phyloP scores from a whole-genome alignment of 805 yeast species.

The Starmerella bombi region DNA sequence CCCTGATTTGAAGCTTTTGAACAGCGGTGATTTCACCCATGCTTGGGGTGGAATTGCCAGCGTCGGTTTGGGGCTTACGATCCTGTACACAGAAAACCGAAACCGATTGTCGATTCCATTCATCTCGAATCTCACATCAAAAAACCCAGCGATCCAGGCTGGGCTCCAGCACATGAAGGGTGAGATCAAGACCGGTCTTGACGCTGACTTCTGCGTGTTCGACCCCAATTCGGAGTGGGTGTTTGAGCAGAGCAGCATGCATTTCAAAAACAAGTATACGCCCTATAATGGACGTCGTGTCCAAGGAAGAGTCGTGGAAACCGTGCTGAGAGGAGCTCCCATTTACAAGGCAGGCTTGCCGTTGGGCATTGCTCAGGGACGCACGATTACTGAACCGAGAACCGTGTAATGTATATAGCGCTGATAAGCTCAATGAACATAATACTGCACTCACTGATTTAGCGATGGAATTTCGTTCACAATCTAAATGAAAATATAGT shows the following conservation, averaged over 20 bases:
- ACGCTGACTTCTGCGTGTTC: constrained; percentile 79
- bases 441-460: too few species aligned
- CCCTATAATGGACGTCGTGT: constrained; percentile 66
- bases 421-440: too few species aligned
- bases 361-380: constrained; percentile 14
- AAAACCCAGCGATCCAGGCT: constrained; percentile 73
- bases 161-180: constrained; percentile 71
- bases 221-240: constrained; percentile 49
- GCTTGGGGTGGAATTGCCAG: constrained; percentile 98
- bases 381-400: constrained; percentile 15
- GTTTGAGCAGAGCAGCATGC: constrained; percentile 27
- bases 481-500: too few species aligned
- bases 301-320: constrained; percentile 63
- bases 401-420: too few species aligned
- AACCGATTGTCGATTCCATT: constrained; percentile 43
- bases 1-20: constrained; percentile 72
- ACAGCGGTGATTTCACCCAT: constrained; percentile 71
- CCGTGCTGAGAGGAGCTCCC: constrained; percentile 61
- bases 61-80: constrained; percentile 78
- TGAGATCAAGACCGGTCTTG: constrained; percentile 53
- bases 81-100: constrained; percentile 52
- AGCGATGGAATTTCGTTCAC: too few species aligned
- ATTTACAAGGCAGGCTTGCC: constrained; percentile 31
- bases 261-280: constrained; percentile 75
- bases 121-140: constrained; percentile 65